Percentiles rank a stretch among this genome's conserved stretches.
Evolutionary conservation across 164 flowering plant genomes (phyloP).

Genomic region (Saururus chinensis): DNA sequence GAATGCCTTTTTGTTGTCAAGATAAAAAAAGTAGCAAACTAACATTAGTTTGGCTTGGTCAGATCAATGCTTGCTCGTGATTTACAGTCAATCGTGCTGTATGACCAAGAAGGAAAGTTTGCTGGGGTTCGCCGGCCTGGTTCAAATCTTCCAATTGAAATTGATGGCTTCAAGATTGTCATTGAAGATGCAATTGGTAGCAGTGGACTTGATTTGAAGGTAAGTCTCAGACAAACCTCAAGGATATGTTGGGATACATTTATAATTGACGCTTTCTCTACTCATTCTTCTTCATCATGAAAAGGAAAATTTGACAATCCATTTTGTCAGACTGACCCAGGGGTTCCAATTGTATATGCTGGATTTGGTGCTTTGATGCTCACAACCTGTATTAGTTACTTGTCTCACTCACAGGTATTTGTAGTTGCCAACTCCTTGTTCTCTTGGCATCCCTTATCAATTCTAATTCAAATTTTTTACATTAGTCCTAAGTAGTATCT

Average conservation of each 20-base stretch:
- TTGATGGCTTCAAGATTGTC: conserved; percentile 58
- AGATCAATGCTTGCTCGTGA: conserved; percentile 98
- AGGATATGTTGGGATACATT: not conserved
- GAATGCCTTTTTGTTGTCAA: not conserved
- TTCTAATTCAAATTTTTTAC: too few species aligned
- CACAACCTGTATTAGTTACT: conserved; percentile 82
- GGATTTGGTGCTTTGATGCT: conserved; percentile 96
- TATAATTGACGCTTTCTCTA: too few species aligned
- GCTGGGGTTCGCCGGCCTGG: conserved; percentile 78
- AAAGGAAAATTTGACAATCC: conserved; percentile 4
- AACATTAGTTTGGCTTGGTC: conserved; percentile 6
- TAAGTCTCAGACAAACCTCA: conserved; percentile 8
- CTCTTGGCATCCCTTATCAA: not conserved
- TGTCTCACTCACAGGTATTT: conserved; percentile 86
- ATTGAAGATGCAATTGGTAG: conserved; percentile 90
- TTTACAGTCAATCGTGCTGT: conserved; percentile 72
- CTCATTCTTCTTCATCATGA: not conserved
- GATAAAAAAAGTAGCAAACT: not conserved
- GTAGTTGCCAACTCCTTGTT: not conserved
- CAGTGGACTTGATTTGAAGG: conserved; percentile 85
- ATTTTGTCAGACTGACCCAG: conserved; percentile 81
- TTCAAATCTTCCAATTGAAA: conserved; percentile 86
- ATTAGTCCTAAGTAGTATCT: not conserved
- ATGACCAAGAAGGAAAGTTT: conserved; percentile 87
- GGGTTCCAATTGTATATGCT: conserved; percentile 90